phyloP scores from a whole-genome alignment of 441 rosid genomes.

The Erodium moschatum region DNA sequence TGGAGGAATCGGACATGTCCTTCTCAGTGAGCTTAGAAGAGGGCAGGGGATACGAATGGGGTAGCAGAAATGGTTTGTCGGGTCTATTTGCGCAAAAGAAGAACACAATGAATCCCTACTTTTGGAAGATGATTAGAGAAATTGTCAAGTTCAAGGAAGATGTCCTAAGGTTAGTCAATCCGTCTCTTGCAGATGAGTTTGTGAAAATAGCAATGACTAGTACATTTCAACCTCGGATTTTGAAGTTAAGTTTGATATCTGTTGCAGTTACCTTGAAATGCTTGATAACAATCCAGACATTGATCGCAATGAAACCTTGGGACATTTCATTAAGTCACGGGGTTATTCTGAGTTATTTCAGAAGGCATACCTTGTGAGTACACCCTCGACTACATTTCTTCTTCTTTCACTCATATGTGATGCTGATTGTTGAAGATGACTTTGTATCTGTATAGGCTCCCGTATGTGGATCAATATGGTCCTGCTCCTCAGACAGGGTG shows the following conservation, averaged over 20 bases:
- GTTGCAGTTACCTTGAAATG: slow-evolving; percentile 47
- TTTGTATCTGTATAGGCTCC: slow-evolving; percentile 40
- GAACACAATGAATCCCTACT: slow-evolving; percentile 53
- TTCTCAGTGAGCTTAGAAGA: slow-evolving; percentile 72
- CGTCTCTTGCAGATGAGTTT: not conserved
- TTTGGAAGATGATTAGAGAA: slow-evolving; percentile 82
- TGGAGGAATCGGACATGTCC: slow-evolving; percentile 84
- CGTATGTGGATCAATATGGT: slow-evolving; percentile 82
- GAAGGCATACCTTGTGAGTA: slow-evolving; percentile 69
- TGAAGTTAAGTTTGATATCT: not conserved
- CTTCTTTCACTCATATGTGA: not conserved
- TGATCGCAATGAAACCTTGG: slow-evolving; percentile 54
- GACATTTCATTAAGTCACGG: slow-evolving; percentile 45
- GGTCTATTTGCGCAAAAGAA: slow-evolving; percentile 73
- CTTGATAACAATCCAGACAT: slow-evolving; percentile 57
- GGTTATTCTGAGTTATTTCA: slow-evolving; percentile 79
- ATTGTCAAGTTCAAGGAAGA: slow-evolving; percentile 62
- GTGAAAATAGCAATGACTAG: no score
- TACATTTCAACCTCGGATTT: not conserved
- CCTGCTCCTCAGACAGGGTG: slow-evolving; percentile 68
- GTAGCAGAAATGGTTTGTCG: slow-evolving; percentile 65
- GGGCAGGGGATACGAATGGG: slow-evolving; percentile 85
- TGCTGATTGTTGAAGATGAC: not conserved
- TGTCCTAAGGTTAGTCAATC: slow-evolving; percentile 33
- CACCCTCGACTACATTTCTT: not conserved